Conservation (phyloP, 2,329 filamentous ascomycete genomes). For the Penicillium freii region DNA sequence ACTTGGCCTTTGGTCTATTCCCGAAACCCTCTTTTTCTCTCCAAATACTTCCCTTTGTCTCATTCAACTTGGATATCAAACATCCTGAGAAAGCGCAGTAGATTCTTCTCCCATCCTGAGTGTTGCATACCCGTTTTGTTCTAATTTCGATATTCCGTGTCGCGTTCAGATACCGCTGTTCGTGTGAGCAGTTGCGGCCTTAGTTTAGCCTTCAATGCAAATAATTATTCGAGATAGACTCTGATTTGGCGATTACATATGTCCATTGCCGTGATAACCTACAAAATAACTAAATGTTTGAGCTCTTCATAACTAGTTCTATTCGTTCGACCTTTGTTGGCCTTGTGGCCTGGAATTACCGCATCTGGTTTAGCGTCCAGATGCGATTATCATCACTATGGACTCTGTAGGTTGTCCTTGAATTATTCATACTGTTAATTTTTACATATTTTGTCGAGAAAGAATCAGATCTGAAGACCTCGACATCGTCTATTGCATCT, state of each 20-base stretch:
- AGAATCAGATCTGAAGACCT: not conserved
- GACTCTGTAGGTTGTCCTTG: slow-evolving; percentile 13
- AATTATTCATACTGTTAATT: not conserved
- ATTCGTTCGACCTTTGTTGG: not conserved
- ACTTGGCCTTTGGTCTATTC: slow-evolving; percentile 6
- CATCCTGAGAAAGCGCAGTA: slow-evolving; percentile 3
- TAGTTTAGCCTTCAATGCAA: slow-evolving; percentile 30
- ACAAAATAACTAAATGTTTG: not conserved
- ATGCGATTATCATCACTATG: slow-evolving; percentile 7
- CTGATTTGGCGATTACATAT: too few species aligned
- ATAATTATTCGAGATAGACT: slow-evolving; percentile 17
- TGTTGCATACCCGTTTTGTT: slow-evolving; percentile 23
- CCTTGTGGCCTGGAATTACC: slow-evolving; percentile 12
- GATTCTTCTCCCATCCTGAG: slow-evolving; percentile 1
- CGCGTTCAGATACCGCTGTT: slow-evolving; percentile 28
- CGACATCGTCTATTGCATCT: not conserved
- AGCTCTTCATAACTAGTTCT: not conserved
- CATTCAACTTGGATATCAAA: not conserved
- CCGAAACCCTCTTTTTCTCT: slow-evolving; percentile 8
- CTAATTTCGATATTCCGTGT: slow-evolving; percentile 28
- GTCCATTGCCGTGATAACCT: not conserved
- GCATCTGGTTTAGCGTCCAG: slow-evolving; percentile 20
- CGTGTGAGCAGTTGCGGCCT: slow-evolving; percentile 21
- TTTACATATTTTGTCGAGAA: not conserved
- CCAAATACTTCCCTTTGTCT: slow-evolving; percentile 7